phyloP scores from a whole-genome alignment of 2,329 filamentous ascomycete species.

The Beauveria rudraprayagi region DNA sequence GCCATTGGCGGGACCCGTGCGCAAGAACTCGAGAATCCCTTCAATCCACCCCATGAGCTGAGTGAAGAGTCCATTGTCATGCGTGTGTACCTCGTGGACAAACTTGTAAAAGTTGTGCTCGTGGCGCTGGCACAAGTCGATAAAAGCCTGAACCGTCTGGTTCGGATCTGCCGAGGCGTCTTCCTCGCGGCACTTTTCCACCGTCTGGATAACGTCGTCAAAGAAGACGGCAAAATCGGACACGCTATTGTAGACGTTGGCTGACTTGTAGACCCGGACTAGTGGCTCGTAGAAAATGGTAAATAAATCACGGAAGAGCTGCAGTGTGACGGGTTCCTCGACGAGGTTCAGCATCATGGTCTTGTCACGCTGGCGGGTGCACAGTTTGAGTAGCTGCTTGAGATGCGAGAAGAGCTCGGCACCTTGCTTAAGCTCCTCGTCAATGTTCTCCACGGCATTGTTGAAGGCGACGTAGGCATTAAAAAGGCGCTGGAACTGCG shows the following conservation, averaged over 20 bases:
- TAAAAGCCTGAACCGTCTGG: constrained; percentile 95
- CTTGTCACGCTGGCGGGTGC: constrained; percentile 88
- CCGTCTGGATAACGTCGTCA: constrained; percentile 80
- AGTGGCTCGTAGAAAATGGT: constrained; percentile 98
- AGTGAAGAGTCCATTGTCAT: constrained; percentile 93
- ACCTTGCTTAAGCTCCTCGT: constrained; percentile 80
- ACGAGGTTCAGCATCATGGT: constrained; percentile 94
- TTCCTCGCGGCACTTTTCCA: constrained; percentile 57
- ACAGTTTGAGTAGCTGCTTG: constrained; percentile 89
- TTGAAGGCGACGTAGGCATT: constrained; percentile 97
- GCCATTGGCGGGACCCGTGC: constrained; percentile 76
- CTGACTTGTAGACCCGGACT: constrained; percentile 94
- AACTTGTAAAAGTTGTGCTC: constrained; percentile 99
- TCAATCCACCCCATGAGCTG: constrained; percentile 97
- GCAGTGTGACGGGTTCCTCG: constrained; percentile 94
- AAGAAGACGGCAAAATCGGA: constrained; percentile 92
- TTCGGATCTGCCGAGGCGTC: constrained; percentile 94
- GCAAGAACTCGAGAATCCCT: constrained; percentile 85
- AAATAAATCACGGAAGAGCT: constrained; percentile 90
- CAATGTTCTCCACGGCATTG: constrained; percentile 82
- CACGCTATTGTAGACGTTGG: constrained; percentile 95
- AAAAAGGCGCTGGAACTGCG: constrained; percentile 77
- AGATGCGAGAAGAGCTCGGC: constrained; percentile 89
- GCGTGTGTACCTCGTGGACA: constrained; percentile 92
- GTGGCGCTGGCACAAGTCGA: constrained; percentile 89